Evolutionary conservation across 2,329 filamentous ascomycete species (phyloP).

Genomic region (Zymoseptoria tritici): DNA sequence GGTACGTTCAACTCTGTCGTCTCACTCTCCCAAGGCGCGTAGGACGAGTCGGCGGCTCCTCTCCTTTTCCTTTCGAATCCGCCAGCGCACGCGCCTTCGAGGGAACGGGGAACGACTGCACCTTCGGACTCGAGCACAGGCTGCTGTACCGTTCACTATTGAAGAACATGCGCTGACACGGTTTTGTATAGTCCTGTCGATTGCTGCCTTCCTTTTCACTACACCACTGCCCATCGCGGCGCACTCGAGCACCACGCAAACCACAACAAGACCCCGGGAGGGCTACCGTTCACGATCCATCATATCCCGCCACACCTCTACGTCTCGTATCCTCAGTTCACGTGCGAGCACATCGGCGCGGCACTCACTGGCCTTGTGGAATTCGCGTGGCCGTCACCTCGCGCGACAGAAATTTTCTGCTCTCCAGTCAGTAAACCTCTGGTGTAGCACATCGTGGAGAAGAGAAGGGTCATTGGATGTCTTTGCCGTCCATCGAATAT

Average conservation of each 20-base stretch:
- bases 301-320: background rate
- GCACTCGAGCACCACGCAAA: slow-evolving; percentile 1
- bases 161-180: background rate
- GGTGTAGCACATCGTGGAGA: slow-evolving; percentile 3
- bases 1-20: slow-evolving; percentile 3
- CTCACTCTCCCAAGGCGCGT: background rate
- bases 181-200: background rate
- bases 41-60: background rate
- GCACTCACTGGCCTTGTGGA: background rate
- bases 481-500: slow-evolving; percentile 26
- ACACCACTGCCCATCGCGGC: slow-evolving; percentile 6
- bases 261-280: background rate
- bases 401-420: slow-evolving; percentile 18
- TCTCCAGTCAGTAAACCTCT: slow-evolving; percentile 19
- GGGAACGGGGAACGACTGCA: background rate
- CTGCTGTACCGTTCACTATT: background rate
- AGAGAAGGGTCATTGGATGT: slow-evolving; percentile 19
- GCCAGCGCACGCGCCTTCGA: slow-evolving; percentile 1
- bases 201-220: background rate
- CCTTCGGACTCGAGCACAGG: slow-evolving; percentile 1
- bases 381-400: slow-evolving; percentile 15
- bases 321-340: background rate
- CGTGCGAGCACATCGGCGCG: slow-evolving; percentile 1
- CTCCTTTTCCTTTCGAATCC: slow-evolving; percentile 1
- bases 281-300: background rate